phyloP scores from a whole-genome alignment of 2,329 filamentous ascomycete genomes.

The Pseudogymnoascus sp. region DNA sequence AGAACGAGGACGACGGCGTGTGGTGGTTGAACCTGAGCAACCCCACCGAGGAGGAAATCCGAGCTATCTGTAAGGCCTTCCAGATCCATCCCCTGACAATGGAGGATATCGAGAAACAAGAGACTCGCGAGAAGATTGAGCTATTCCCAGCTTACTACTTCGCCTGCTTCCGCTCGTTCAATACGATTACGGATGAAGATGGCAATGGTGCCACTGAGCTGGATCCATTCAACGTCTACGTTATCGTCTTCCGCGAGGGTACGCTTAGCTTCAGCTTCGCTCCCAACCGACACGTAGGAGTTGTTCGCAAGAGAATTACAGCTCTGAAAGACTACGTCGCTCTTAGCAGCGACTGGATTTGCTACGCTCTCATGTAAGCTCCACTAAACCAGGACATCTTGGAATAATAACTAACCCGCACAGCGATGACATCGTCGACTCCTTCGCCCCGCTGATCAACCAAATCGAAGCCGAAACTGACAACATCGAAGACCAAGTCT shows the following conservation, averaged over 20 bases:
- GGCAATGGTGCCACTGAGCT: conserved; percentile 63
- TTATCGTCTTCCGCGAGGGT: conserved; percentile 91
- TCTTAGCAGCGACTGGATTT: conserved; percentile 95
- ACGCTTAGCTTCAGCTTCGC: conserved; percentile 91
- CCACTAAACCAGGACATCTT: neutral
- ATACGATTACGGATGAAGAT: conserved; percentile 58
- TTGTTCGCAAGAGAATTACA: conserved; percentile 85
- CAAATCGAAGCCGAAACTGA: conserved; percentile 85
- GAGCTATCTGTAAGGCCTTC: conserved; percentile 85
- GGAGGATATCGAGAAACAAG: conserved; percentile 91
- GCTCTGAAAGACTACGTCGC: conserved; percentile 91
- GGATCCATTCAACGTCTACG: conserved; percentile 93
- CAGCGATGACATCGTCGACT: conserved; percentile 94
- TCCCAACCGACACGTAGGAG: conserved; percentile 75
- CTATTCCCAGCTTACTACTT: conserved; percentile 98
- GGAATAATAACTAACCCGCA: conserved; percentile 11
- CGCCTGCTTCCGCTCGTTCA: conserved; percentile 92
- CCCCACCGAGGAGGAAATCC: conserved; percentile 80
- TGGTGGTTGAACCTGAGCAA: conserved; percentile 98
- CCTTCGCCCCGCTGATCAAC: conserved; percentile 81
- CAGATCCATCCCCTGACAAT: conserved; percentile 91
- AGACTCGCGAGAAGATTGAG: conserved; percentile 96
- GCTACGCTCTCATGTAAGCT: conserved; percentile 88
- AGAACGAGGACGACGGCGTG: conserved; percentile 63
- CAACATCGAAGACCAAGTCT: conserved; percentile 89